Base-by-base conservation (phyloP, 805 yeast genomes). In the Candida palmyrensis region DNA sequence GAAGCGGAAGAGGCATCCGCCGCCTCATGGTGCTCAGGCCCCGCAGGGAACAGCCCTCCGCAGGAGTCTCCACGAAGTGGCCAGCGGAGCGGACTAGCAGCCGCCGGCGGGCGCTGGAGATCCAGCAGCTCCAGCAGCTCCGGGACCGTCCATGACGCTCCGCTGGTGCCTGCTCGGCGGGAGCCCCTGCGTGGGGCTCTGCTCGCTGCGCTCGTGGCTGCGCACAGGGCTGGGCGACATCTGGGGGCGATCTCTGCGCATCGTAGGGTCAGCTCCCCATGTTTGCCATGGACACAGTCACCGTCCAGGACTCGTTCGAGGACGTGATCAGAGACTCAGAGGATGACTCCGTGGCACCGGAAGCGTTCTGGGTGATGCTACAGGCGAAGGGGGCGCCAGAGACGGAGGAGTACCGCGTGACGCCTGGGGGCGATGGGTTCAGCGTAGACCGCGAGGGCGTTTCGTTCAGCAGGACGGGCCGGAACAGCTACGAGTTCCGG, bases 261-360 rank as follows among this genome's bases (percentile, higher is more conserved):
- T 21, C 24, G 11, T 21, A 21, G 11, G 11, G 11, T 9, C 24
- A 25, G n/a, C 8, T 12, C 17, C 15, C 15, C 11, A 11, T 13
- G 17, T 27, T 15, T 14, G n/a, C 5, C 19, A 30, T 22, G 27
- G 24, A 18, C 25, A n/a, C 21, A 25, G n/a, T 31, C 8, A 17
- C 20, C 5, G 23, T 31, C 5, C 34, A 31, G 16, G 13, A 23
- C 8, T 21, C 28, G 4, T 31, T 31, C 28, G 24, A 31, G 15
- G 29, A 31, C 12, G 34, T 21, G 4, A 31, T 31, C 5, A 14
- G 18, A 5, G 32, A 29, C 25, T 25, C 16, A 12, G 13, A 9
- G 7, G 11, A 13, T 18, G 24, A 18, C 5, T 18, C 11, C 4
- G 11, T 9, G 9, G 14, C 15, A 18, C 12, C 16, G 3, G 34